Base-by-base conservation (phyloP, 2,329 filamentous ascomycete species). In the Ascosphaera pollenicola region DNA sequence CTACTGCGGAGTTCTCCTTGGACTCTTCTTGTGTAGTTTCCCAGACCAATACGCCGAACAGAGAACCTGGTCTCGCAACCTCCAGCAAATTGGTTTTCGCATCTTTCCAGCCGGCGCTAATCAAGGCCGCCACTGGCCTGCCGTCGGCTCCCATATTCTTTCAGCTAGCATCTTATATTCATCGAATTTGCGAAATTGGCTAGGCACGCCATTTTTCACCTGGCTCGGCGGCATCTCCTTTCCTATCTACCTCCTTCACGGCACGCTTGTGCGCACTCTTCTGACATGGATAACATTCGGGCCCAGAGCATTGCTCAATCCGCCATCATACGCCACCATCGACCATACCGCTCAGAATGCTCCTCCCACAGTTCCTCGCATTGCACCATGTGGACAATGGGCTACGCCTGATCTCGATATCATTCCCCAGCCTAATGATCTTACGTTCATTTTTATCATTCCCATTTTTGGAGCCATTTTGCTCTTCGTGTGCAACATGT, bases 211-310 rank as follows among this genome's bases (percentile, higher is more conserved):
- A 24, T 61, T 64, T 40, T 64, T 76, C 35, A 61, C 72, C 35
- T 76, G 70, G 64, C 63, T 76, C 10, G 73, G 73, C 35, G 69
- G 68, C 48, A 66, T 75, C 54, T 72, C 68, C 35, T 75, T 75
- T 47, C 70, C 72, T 1, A 68, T 77, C 11, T 76, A 76, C 47
- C 62, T 77, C 5, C 55, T 76, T 16, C 73, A 77, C 52, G 73
- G 72, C 34, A 65, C 67, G 1, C 58, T 76, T 21, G 64, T 75
- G 46, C 66, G 72, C 41, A 68, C 65, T 17, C 52, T 74, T 6
- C 58, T 76, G 11, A 66, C 68, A 18, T 75, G 70, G 68, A 63
- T 75, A 58, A 55, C 73, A 10, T 75, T 65, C 43, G 61, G 66
- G 2, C 56, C 60, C 10, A 47, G 50, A 11, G 41, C 46, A 11